Evolutionary conservation across 2,329 filamentous ascomycete species (phyloP).

Genomic region (Aspergillus jensenii): DNA sequence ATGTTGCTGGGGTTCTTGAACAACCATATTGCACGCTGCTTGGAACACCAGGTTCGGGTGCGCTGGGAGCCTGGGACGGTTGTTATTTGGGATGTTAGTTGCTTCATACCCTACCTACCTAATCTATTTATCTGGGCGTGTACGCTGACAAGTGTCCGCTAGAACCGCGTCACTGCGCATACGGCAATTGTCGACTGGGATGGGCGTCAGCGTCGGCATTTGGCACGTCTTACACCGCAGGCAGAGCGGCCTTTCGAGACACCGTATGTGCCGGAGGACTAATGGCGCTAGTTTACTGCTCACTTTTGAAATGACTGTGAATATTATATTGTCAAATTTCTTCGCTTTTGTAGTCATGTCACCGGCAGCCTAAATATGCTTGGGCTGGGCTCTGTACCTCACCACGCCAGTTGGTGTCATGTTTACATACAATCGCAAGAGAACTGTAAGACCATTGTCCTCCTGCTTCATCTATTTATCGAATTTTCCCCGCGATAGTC

Average conservation of each 20-base stretch:
- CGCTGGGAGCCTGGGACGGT: constrained; percentile 27
- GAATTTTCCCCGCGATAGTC: too few species aligned
- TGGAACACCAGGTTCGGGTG: constrained; percentile 26
- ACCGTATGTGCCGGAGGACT: constrained; percentile 17
- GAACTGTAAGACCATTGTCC: too few species aligned
- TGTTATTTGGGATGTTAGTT: constrained; percentile 40
- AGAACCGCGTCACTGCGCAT: constrained; percentile 40
- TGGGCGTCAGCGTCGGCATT: constrained; percentile 27
- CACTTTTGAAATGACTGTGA: rapidly evolving
- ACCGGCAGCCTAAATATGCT: too few species aligned
- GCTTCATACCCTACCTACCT: too few species aligned
- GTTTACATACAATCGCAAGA: too few species aligned
- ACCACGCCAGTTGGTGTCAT: too few species aligned
- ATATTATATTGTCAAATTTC: too few species aligned
- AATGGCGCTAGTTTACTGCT: too few species aligned
- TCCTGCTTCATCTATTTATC: too few species aligned
- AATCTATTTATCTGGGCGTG: constrained; percentile 28
- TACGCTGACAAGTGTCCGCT: neutral
- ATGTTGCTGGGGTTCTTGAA: constrained; percentile 33
- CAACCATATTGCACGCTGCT: constrained; percentile 19
- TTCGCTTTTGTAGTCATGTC: too few species aligned
- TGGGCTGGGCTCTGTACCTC: too few species aligned
- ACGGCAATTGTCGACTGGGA: constrained; percentile 36
- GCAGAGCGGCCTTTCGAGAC: constrained; percentile 28
- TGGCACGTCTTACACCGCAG: constrained; percentile 30